phyloP scores from a whole-genome alignment of 1,284 basidiomycete species.

The Cryptococcus jaspeensis region DNA sequence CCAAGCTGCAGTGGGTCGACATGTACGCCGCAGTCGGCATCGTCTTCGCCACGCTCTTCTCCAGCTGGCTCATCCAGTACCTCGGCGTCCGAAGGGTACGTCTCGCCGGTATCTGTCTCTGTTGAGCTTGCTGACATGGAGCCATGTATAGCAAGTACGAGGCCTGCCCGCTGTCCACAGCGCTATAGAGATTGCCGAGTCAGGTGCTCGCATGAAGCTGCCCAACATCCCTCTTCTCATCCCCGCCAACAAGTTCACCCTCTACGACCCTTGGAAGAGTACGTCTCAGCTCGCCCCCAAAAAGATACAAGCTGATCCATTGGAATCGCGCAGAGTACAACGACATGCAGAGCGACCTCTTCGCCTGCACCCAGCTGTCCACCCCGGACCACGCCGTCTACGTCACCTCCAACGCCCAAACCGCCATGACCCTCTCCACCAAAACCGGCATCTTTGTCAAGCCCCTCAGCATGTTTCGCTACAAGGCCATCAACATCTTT shows the following conservation, averaged over 20 bases:
- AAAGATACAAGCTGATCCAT: not conserved
- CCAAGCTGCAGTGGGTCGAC: no score
- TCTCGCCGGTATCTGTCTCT: no score
- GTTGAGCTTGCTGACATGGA: no score
- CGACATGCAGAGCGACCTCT: conserved; percentile 17
- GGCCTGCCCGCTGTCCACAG: not conserved
- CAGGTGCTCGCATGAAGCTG: no score
- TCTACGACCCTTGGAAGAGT: no score
- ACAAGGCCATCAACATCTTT: conserved; percentile 20
- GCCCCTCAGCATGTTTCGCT: conserved; percentile 16
- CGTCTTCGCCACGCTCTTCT: no score
- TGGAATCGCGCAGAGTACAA: conserved; percentile 20
- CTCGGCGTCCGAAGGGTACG: no score
- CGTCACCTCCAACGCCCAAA: conserved; percentile 10
- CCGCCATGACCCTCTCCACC: conserved; percentile 2
- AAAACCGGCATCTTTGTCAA: conserved; percentile 11
- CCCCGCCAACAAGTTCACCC: no score
- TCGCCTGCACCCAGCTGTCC: conserved; percentile 16
- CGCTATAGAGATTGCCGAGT: not conserved
- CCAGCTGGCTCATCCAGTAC: no score
- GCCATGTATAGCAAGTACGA: not conserved
- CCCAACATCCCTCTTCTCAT: no score
- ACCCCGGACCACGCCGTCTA: conserved; percentile 20
- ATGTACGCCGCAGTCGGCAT: no score
- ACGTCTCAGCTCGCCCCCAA: no score